These are phyloP conservation scores for Apiotrichum laibachii DNA, from an alignment of 1,284 basidiomycete genomes.

Conservation along the genomic window DNA sequence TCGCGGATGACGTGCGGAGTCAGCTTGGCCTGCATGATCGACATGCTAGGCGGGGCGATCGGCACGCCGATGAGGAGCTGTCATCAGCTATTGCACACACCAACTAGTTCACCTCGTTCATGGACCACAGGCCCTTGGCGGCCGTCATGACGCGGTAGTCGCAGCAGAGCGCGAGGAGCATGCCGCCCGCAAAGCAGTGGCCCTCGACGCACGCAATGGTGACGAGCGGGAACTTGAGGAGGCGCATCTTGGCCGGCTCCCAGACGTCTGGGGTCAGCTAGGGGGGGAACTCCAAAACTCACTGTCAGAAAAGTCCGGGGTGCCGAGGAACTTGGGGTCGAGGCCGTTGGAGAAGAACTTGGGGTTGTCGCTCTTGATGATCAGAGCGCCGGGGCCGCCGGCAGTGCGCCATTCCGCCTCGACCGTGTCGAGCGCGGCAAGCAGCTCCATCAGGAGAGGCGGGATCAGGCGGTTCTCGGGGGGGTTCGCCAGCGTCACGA, in stretches of 20 bases:
- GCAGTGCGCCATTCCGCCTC: not conserved
- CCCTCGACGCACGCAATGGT: slow-evolving; percentile 86
- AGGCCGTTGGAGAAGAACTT: slow-evolving; percentile 8
- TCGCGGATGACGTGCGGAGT: slow-evolving; percentile 64
- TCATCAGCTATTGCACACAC: not conserved
- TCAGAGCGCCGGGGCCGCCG: not conserved
- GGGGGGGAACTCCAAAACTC: no score
- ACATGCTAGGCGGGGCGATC: slow-evolving; percentile 68
- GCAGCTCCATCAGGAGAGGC: not conserved
- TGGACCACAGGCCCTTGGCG: slow-evolving; percentile 75
- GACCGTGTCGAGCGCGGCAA: not conserved
- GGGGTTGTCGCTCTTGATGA: not conserved
- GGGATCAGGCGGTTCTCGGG: not conserved
- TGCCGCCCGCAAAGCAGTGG: slow-evolving; percentile 77
- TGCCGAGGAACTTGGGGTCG: slow-evolving; percentile 48
- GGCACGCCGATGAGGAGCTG: slow-evolving; percentile 73
- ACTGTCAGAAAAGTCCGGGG: not conserved
- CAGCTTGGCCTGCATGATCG: slow-evolving; percentile 66
- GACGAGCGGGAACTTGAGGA: slow-evolving; percentile 52
- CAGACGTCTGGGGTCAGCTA: slow-evolving; percentile 12
- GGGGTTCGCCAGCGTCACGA: not conserved
- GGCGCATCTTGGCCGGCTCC: slow-evolving; percentile 37
- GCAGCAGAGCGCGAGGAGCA: slow-evolving; percentile 74
- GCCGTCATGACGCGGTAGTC: slow-evolving; percentile 88
- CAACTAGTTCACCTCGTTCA: slow-evolving; percentile 68